Evolutionary conservation across 116 monocot species (phyloP), one percentile per base, ranked within the genome.

Genomic region (Dioscorea cayenensis): DNA sequence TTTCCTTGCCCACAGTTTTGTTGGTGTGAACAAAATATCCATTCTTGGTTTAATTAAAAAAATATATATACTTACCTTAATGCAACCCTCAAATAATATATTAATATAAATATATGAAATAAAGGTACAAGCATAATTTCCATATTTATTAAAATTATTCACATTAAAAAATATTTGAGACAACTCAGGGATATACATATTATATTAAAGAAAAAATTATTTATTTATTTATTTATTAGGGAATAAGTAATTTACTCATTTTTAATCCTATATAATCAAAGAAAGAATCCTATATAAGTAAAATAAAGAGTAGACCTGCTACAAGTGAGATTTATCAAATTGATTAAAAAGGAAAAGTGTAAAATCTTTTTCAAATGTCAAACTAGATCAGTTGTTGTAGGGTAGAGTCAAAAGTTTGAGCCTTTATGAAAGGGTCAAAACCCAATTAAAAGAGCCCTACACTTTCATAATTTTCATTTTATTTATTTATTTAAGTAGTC

Each of bases 361-460:
- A 32, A 32, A 32, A 2, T 1, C 32, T 32, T 32, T 32, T 32
- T 2, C 32, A 32, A 32, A 32, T 32, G 32, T 32, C 32, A 32
- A 32, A 32, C 32, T 32, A 32, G 32, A 32, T 32, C 4, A 4
- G 32, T 32, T 32, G 32, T 32, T 32, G 2, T 32, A 32, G 32
- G 32, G 43, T 43, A 43, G 55, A 27, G 74, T 74, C 74, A 74
- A 74, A 74, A 66, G 25, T 49, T 21, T 65, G 52, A 13, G n/a
- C 73, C 49, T 66, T 14, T 12, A n/a, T 14, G 0, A 32, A 32
- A 65, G 65, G 73, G 35, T 65, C 65, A 73, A 73, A 51, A 7
- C 65, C 35, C 32, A 1, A 32, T 2, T 32, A 1, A 43, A 43
- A 12, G 12, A 43, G 43, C 6, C 12, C 43, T 12, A 43, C 43